Conservation (phyloP, 371 early-diverging fungal genomes). For the Smittium mucronatum region DNA sequence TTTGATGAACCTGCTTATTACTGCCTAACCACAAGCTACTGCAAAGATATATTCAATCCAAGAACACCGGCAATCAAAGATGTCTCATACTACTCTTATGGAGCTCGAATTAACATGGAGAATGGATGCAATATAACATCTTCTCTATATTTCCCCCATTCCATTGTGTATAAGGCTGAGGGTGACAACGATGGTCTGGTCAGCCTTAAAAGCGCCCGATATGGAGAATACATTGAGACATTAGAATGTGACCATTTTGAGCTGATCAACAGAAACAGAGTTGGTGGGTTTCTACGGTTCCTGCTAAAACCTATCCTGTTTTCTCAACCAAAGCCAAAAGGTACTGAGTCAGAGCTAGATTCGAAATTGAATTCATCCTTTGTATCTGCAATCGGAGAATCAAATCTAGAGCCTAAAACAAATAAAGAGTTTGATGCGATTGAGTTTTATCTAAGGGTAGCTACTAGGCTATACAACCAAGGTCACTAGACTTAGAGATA, state of each 20-base stretch:
- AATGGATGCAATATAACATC: slow-evolving; percentile 24
- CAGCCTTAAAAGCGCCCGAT: slow-evolving; percentile 55
- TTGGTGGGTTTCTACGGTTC: slow-evolving; percentile 19
- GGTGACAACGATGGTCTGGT: slow-evolving; percentile 91
- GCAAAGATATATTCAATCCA: slow-evolving; percentile 66
- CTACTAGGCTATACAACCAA: slow-evolving; percentile 48
- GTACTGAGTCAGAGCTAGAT: slow-evolving; percentile 3
- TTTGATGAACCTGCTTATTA: slow-evolving; percentile 81
- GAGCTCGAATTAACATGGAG: slow-evolving; percentile 42
- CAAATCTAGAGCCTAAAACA: not conserved
- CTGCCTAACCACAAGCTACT: slow-evolving; percentile 75
- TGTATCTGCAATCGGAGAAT: slow-evolving; percentile 3
- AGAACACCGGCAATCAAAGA: slow-evolving; percentile 61
- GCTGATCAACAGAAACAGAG: slow-evolving; percentile 34
- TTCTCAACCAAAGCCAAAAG: slow-evolving; percentile 2
- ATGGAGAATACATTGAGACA: slow-evolving; percentile 74
- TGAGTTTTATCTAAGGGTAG: slow-evolving; percentile 61
- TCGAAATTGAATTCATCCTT: too few relatives aligned
- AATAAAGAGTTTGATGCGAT: slow-evolving; percentile 46
- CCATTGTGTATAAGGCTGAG: slow-evolving; percentile 56
- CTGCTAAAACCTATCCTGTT: slow-evolving; percentile 33
- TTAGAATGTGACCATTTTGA: slow-evolving; percentile 77
- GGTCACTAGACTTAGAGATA: slow-evolving; percentile 17
- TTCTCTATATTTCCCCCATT: slow-evolving; percentile 47
- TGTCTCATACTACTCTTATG: slow-evolving; percentile 70